Base-by-base conservation (phyloP, 768 basidiomycete genomes). In the Leucocoprinus sp. region DNA sequence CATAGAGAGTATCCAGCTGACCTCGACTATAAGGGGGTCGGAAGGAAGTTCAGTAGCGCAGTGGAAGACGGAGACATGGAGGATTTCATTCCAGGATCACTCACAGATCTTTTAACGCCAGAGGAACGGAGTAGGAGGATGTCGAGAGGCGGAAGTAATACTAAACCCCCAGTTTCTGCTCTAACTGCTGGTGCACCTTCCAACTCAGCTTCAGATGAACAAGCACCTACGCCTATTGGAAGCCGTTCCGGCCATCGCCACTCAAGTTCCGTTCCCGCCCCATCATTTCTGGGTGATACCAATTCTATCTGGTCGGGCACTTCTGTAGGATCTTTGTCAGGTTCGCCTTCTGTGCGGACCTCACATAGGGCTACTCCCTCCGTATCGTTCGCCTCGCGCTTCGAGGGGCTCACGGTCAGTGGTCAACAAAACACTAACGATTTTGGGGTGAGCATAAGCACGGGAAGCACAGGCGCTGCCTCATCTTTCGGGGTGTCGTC, bases 51-150 rank as follows among this genome's bases (percentile, higher is more conserved):
- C 14, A 74, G 72, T 14, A 62, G 64, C 27, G 76, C 75, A 0
- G 74, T 72, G 5, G 80, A 81, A 15, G 85, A 84, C 39, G 89
- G 81, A 36, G 88, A 93, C 53, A 58, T 89, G 38, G 90, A 92
- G 57, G 93, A 92, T 46, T 87, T 97, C 60, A 60, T 98, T 23
- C 95, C 95, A 0, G 82, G 86, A 44, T 88, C 84, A 3, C 67
- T 98, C 37, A 89, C 81, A 21, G 93, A 97, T 50, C 71, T 98
- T 5, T 68, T 98, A 37, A 95, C 93, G 0, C 88, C 89, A 0
- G 84, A 83, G 54, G 95, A 97, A 64, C 74, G 83, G 52, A 84
- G 77, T 24, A 70, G 93, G 24, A 69, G 92, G 35, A 82, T 90
- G 75, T 86, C 84, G 23, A 73, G 89, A 40, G 81, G 80, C n/a